A percentile compares a stretch with the other conserved stretches of the same genome.
phyloP scores from a whole-genome alignment of 2,329 filamentous ascomycete genomes.

The Colletotrichum magnum region DNA sequence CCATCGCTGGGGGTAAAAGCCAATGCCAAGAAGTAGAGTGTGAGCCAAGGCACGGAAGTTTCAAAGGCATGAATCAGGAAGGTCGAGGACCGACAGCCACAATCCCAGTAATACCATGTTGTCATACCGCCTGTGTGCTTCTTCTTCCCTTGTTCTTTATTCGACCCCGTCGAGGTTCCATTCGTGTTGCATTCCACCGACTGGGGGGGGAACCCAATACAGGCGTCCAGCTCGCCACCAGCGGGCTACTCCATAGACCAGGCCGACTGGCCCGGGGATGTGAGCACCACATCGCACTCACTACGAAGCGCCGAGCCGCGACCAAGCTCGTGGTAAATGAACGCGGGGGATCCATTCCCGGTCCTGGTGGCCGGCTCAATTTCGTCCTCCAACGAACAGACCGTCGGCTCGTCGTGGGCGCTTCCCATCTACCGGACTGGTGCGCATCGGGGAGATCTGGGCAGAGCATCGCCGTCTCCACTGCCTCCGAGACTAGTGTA shows the following conservation, averaged over 20 bases:
- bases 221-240: conserved; percentile 1
- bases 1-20: neutral
- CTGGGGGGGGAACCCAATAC: neutral
- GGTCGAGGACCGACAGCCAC: conserved; percentile 6
- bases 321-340: conserved; percentile 25
- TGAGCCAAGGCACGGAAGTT: conserved; percentile 35
- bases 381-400: conserved; percentile 35
- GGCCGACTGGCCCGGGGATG: neutral
- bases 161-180: conserved; percentile 12
- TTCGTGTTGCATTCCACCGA: conserved; percentile 32
- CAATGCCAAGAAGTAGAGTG: conserved; percentile 31
- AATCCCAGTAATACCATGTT: neutral
- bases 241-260: no score
- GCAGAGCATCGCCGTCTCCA: neutral
- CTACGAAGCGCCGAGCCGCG: conserved; percentile 19
- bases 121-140: neutral
- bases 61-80: conserved; percentile 34
- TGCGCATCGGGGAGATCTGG: conserved; percentile 22
- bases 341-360: conserved; percentile 29
- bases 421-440: conserved; percentile 26
- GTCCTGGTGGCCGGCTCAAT: conserved; percentile 29
- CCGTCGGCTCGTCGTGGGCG: neutral
- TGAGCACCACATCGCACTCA: no score
- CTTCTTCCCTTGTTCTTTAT: neutral
- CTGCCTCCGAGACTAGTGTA: neutral